phyloP scores from a whole-genome alignment of 139 green algal species.

The Mesotaenium endlicherianum region DNA sequence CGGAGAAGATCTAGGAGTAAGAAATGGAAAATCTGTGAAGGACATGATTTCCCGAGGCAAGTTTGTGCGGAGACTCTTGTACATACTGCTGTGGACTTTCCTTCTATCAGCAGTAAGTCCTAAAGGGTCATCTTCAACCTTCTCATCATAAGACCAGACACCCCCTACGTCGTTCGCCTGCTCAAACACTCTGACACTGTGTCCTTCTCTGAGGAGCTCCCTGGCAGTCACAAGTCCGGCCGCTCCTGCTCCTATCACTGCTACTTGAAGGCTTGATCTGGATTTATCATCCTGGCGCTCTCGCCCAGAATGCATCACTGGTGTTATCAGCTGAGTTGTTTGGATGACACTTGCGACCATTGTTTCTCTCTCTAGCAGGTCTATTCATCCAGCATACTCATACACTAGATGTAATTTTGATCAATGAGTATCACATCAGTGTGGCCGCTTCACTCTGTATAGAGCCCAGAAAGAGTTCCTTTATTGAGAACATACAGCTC shows the following conservation, averaged over 20 bases:
- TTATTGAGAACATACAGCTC: too few species aligned
- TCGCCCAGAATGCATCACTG: too few species aligned
- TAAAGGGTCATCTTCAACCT: slow-evolving; percentile 20
- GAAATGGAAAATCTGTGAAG: slow-evolving; percentile 70
- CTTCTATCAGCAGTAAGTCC: not conserved
- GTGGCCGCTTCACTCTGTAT: too few species aligned
- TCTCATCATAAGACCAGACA: slow-evolving; percentile 34
- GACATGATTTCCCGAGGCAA: slow-evolving; percentile 76
- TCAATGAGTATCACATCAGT: too few species aligned
- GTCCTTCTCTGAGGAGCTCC: slow-evolving; percentile 65
- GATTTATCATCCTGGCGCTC: too few species aligned
- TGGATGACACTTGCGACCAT: too few species aligned
- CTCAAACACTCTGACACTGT: slow-evolving; percentile 68
- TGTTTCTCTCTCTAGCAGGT: too few species aligned
- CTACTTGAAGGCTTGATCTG: slow-evolving; percentile 50
- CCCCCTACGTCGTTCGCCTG: slow-evolving; percentile 30
- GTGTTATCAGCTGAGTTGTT: too few species aligned
- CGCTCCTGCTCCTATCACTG: slow-evolving; percentile 72
- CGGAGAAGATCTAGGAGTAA: not conserved
- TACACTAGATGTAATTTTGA: too few species aligned
- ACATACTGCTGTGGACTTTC: slow-evolving; percentile 40
- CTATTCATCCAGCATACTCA: too few species aligned
- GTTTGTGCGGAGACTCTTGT: slow-evolving; percentile 68
- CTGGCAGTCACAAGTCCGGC: slow-evolving; percentile 66
- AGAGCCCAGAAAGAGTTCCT: too few species aligned